Evolutionary conservation across 2,329 filamentous ascomycete species (phyloP).

Genomic region (Diaporthe capsici): DNA sequence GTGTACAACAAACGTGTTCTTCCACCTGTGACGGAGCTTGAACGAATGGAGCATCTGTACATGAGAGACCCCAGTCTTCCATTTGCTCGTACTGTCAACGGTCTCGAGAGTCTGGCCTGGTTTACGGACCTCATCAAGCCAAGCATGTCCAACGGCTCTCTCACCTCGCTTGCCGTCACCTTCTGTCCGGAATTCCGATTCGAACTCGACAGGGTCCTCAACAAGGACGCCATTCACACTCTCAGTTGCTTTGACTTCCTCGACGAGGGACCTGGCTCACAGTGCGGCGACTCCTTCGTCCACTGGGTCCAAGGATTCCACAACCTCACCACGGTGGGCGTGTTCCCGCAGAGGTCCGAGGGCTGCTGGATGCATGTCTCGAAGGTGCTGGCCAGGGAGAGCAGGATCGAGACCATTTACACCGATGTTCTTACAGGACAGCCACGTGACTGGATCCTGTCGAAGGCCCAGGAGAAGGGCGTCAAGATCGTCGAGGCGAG

Average conservation of each 20-base stretch:
- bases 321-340: constrained; percentile 36
- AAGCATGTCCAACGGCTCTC: constrained; percentile 32
- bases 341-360: constrained; percentile 2
- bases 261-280: not conserved
- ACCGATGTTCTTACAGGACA: constrained; percentile 32
- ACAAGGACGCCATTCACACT: constrained; percentile 19
- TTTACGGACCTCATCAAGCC: not conserved
- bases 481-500: constrained; percentile 26
- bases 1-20: too few species aligned
- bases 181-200: not conserved
- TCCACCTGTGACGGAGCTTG: not conserved
- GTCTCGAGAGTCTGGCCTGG: not conserved
- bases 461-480: constrained; percentile 10
- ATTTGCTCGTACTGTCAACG: rapidly evolving
- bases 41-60: constrained; percentile 33
- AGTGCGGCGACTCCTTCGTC: not conserved
- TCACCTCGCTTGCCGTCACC: constrained; percentile 31
- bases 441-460: constrained; percentile 19
- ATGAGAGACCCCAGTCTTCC: not conserved
- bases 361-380: not conserved
- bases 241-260: constrained; percentile 19
- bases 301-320: constrained; percentile 33
- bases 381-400: not conserved
- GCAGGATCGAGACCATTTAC: constrained; percentile 38
- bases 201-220: constrained; percentile 8